phyloP scores from a whole-genome alignment of 805 yeast genomes.

The Wickerhamomyces ciferrii region DNA sequence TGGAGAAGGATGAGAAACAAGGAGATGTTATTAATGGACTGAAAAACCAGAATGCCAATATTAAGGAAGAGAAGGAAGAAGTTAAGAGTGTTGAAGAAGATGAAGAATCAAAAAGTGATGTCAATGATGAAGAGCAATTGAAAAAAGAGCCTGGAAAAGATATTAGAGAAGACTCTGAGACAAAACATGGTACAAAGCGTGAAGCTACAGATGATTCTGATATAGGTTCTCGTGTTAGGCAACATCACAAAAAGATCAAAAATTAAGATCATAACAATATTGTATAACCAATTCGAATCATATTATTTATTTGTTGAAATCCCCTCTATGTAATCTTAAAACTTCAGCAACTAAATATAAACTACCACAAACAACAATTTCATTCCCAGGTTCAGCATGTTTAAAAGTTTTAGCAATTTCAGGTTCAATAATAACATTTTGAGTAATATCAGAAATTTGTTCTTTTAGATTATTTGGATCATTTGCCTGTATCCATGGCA shows the following conservation, averaged over 20 bases:
- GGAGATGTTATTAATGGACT: not conserved
- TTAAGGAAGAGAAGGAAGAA: conserved; percentile 1
- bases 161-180: not conserved
- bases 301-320: not conserved
- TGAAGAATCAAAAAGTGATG: not conserved
- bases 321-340: conserved; percentile 29
- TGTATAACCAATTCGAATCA: too few relatives aligned
- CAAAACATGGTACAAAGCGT: not conserved
- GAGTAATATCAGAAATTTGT: conserved; percentile 21
- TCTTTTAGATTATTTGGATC: conserved; percentile 20
- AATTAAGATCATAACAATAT: too few relatives aligned
- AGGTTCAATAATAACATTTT: conserved; percentile 20
- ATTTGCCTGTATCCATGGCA: conserved; percentile 86
- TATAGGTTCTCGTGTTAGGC: not conserved
- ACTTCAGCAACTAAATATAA: conserved; percentile 61
- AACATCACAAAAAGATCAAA: not conserved
- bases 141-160: not conserved
- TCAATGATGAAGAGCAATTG: too few relatives aligned
- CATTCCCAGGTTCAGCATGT: conserved; percentile 12
- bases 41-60: too few relatives aligned
- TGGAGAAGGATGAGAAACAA: conserved; percentile 2
- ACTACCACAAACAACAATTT: conserved; percentile 62
- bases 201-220: not conserved
- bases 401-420: conserved; percentile 23
- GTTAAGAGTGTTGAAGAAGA: not conserved